These are phyloP conservation scores for Fusarium sp. DNA, from an alignment of 2,329 filamentous ascomycete genomes.

Conservation along the genomic window DNA sequence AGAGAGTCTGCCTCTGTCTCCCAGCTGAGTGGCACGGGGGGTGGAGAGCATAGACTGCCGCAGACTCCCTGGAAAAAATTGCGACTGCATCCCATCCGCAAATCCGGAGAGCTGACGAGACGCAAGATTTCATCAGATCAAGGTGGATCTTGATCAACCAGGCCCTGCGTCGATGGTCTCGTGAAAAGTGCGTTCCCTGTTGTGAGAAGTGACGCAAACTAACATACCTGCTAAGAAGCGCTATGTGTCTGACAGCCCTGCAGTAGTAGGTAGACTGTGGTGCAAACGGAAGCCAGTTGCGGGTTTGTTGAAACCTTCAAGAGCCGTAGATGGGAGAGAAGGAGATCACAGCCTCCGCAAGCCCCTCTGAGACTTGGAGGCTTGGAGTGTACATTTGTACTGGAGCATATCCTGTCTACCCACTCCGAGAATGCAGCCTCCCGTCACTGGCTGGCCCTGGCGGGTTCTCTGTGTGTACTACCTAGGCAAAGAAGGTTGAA, in stretches of 20 bases:
- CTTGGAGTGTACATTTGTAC: background rate
- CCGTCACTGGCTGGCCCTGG: background rate
- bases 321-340: background rate
- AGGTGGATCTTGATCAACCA: slow-evolving; percentile 2
- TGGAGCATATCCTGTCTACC: background rate
- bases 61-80: background rate
- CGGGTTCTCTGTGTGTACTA: background rate
- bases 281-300: background rate
- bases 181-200: background rate
- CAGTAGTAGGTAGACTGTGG: background rate
- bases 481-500: background rate
- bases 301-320: background rate
- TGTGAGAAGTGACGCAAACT: slow-evolving; percentile 2
- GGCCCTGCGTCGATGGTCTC: background rate
- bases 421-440: background rate
- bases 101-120: background rate
- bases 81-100: background rate
- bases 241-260: background rate
- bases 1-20: background rate
- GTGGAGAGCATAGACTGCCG: background rate
- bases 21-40: slow-evolving; percentile 1
- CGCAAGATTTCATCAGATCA: slow-evolving; percentile 5
- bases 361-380: slow-evolving; percentile 1
- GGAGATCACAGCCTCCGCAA: background rate
- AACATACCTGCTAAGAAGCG: background rate